A percentile compares a stretch with the other conserved stretches of the same genome.
These are phyloP conservation scores for Coniochaeta pulveracea DNA, from an alignment of 2,329 filamentous ascomycete species.

Conservation along the genomic window DNA sequence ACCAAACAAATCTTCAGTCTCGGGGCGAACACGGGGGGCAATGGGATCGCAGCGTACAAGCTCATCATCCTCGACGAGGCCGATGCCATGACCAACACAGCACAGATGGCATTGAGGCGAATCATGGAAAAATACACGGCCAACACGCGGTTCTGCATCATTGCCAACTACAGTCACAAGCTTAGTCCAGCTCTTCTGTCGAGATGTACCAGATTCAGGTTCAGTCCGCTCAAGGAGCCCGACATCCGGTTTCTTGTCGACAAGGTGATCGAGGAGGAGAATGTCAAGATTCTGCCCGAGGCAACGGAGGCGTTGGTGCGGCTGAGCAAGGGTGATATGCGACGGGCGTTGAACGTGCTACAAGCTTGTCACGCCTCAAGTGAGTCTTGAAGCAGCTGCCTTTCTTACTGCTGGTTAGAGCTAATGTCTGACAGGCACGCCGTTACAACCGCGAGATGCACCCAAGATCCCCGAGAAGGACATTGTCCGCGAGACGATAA, in stretches of 20 bases:
- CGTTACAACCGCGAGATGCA: constrained; percentile 48
- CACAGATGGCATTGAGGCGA: constrained; percentile 89
- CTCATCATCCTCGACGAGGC: constrained; percentile 96
- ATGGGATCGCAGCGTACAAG: constrained; percentile 66
- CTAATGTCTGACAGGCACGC: constrained; percentile 40
- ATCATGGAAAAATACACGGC: constrained; percentile 99
- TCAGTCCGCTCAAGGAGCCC: constrained; percentile 79
- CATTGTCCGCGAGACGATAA: constrained; percentile 64
- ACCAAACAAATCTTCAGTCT: constrained; percentile 90
- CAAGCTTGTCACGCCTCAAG: constrained; percentile 95
- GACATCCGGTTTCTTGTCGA: constrained; percentile 83
- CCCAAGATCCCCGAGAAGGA: constrained; percentile 51
- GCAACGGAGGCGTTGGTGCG: constrained; percentile 75
- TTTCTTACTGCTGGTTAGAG: background rate
- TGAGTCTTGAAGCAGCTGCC: constrained; percentile 25
- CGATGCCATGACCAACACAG: constrained; percentile 98
- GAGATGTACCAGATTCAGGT: constrained; percentile 87
- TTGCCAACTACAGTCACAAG: constrained; percentile 98
- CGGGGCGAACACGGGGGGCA: constrained; percentile 23
- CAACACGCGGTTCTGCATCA: constrained; percentile 96
- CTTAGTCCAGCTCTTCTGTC: constrained; percentile 86
- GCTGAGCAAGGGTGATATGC: constrained; percentile 92
- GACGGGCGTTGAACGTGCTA: constrained; percentile 84
- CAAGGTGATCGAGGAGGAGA: constrained; percentile 78
- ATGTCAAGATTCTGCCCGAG: constrained; percentile 69